A percentile compares a stretch with the other conserved stretches of the same genome.
Conservation (phyloP, 192 early-diverging fungal genomes). For the Dissophora globulifera region DNA sequence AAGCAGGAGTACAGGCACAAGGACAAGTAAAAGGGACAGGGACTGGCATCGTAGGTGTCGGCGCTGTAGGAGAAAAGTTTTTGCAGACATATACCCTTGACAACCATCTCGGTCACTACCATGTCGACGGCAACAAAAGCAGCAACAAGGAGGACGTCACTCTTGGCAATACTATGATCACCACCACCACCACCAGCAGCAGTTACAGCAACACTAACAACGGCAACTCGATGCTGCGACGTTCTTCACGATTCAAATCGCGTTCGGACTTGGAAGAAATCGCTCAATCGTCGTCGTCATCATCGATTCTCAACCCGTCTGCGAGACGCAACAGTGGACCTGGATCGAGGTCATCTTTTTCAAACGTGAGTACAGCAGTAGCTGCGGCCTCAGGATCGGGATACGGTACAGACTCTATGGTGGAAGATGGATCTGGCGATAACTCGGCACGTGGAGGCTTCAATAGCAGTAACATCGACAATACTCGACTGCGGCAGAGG, state of each 20-base stretch:
- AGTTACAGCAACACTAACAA: conserved; percentile 15
- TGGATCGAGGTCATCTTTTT: neutral
- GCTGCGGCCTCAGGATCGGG: neutral
- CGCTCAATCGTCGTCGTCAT: conserved; percentile 29
- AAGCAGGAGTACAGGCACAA: neutral
- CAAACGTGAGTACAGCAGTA: neutral
- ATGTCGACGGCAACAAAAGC: neutral
- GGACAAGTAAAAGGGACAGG: neutral
- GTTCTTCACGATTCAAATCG: conserved; percentile 49
- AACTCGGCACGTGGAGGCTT: conserved; percentile 25
- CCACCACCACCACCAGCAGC: conserved; percentile 3
- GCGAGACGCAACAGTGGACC: conserved; percentile 2
- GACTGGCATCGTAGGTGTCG: conserved; percentile 5
- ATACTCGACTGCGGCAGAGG: conserved; percentile 27
- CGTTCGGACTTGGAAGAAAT: conserved; percentile 46
- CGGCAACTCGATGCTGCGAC: conserved; percentile 27
- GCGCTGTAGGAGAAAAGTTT: conserved; percentile 45
- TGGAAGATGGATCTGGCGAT: conserved; percentile 46
- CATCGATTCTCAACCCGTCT: neutral
- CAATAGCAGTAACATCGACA: too few relatives aligned
- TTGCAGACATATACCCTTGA: conserved; percentile 49
- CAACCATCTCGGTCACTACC: conserved; percentile 27
- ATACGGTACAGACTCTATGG: conserved; percentile 52
- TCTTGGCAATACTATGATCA: too few relatives aligned
- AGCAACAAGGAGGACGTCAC: conserved; percentile 12